These are phyloP conservation scores for Nevesoporus exiguus DNA, from an alignment of 768 basidiomycete genomes.

Conservation along the genomic window DNA sequence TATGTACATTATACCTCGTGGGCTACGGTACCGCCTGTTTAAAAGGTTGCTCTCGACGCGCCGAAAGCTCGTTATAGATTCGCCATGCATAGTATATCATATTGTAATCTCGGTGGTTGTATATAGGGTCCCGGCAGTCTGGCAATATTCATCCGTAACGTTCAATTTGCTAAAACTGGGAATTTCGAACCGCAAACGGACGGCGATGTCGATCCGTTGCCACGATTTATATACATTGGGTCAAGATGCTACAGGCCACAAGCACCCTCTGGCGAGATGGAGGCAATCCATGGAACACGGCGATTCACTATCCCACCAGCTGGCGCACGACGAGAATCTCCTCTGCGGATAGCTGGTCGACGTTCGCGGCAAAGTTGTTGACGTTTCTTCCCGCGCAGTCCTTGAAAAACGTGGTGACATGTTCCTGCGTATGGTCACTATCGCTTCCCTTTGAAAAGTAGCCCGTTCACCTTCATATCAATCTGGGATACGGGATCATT, in stretches of 20 bases:
- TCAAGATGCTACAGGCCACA: constrained; percentile 14
- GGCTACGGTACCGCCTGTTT: too few relatives aligned
- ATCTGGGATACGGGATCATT: constrained; percentile 84
- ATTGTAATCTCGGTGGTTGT: too few relatives aligned
- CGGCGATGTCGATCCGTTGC: background rate
- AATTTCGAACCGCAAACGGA: too few relatives aligned
- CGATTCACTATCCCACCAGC: constrained; percentile 35
- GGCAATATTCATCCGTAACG: too few relatives aligned
- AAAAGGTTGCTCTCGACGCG: too few relatives aligned
- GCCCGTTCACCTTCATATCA: constrained; percentile 59
- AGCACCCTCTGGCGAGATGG: too few relatives aligned
- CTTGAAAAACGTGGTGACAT: constrained; percentile 65
- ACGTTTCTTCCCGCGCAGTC: constrained; percentile 64
- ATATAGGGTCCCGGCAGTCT: too few relatives aligned
- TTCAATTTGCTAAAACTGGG: too few relatives aligned
- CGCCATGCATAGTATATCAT: too few relatives aligned
- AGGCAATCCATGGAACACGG: background rate
- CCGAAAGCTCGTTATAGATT: too few relatives aligned
- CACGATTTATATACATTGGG: constrained; percentile 9
- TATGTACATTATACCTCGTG: too few relatives aligned
- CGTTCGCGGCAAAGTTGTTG: constrained; percentile 57
- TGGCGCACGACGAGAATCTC: constrained; percentile 65
- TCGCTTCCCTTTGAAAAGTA: background rate
- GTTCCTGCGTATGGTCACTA: constrained; percentile 42
- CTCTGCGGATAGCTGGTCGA: constrained; percentile 66